Percentiles rank a stretch among this genome's conserved stretches.
Evolutionary conservation across 371 early-diverging fungal species (phyloP).

Genomic region (Mortierella sp.): DNA sequence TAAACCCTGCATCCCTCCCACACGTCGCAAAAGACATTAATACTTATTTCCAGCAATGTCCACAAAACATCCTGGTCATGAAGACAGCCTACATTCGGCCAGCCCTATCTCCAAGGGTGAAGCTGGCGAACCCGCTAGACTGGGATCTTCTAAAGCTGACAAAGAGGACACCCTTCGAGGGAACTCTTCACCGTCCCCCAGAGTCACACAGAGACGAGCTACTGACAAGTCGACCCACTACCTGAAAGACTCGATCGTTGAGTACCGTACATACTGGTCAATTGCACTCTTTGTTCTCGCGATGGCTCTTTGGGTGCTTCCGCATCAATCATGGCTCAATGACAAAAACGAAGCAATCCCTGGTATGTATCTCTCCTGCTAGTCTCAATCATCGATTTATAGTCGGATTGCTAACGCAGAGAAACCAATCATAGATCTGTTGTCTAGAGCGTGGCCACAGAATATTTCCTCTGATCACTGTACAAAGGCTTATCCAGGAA

Average conservation of each 20-base stretch:
- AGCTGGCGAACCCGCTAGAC: background rate
- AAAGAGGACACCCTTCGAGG: too few relatives aligned
- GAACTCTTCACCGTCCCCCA: background rate
- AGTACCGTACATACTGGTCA: conserved; percentile 22
- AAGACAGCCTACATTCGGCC: background rate
- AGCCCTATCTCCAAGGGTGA: background rate
- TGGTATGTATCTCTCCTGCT: background rate
- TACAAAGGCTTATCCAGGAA: conserved; percentile 66
- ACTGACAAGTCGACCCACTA: background rate
- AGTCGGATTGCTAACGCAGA: background rate
- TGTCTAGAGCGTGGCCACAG: conserved; percentile 30
- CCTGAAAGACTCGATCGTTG: background rate
- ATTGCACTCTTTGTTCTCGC: conserved; percentile 6
- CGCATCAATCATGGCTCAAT: background rate
- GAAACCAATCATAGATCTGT: background rate
- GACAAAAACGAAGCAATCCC: background rate
- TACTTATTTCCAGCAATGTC: background rate
- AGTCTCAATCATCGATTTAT: background rate
- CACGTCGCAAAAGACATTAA: background rate
- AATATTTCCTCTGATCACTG: conserved; percentile 71
- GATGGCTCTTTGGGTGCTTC: conserved; percentile 7
- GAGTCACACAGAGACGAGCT: background rate
- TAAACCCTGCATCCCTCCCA: background rate
- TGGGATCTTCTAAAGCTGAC: too few relatives aligned
- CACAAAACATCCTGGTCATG: background rate